Base-by-base conservation (phyloP, 2,329 filamentous ascomycete genomes). In the Blastomyces silverae region DNA sequence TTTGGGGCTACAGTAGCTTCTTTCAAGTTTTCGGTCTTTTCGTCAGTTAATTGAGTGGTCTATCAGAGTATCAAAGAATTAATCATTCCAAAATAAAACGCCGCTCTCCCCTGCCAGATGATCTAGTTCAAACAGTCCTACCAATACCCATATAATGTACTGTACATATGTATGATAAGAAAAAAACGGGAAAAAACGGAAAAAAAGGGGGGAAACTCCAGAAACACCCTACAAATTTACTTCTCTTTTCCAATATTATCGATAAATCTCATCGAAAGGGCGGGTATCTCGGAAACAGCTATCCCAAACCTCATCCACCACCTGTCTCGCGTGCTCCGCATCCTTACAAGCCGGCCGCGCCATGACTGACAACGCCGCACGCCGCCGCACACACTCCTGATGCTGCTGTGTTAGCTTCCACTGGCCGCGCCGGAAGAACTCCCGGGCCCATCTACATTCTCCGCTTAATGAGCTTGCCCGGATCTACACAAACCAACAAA, bases 291-390 rank as follows among this genome's bases (percentile, higher is more conserved):
- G 81, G 76, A 96, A 99, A 77, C 94, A 99, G 71, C 92, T 97
- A 70, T 96, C 92, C 91, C 93, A 99, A n/a, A 99, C 94, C 77
- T 96, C 89, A 77, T 97, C 94, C 65, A 99, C 91, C 34, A 95
- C 87, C 79, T 89, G 91, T 62, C 86, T 85, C 3, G 94, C 94
- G 70, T 97, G 90, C 17, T 87, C 87, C 71, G 96, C 88, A 76
- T 96, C 90, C 76, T 90, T 90, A 74, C 92, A 94, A 58, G 84
- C 83, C 20, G 92, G 91, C 67, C 94, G 83, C 44, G 85, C 87
- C 80, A 87, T 84, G 70, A 99, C 86, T 28, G 90, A 95, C 70
- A 89, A 79, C 44, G 91, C 87, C 13, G 94, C 94, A 70, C 94
- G 83, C 73, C 85, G 81, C 66, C 92, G 84, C 62, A 99, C 93